Base-by-base conservation (phyloP, 768 basidiomycete species). In the Chalciporus chontae region DNA sequence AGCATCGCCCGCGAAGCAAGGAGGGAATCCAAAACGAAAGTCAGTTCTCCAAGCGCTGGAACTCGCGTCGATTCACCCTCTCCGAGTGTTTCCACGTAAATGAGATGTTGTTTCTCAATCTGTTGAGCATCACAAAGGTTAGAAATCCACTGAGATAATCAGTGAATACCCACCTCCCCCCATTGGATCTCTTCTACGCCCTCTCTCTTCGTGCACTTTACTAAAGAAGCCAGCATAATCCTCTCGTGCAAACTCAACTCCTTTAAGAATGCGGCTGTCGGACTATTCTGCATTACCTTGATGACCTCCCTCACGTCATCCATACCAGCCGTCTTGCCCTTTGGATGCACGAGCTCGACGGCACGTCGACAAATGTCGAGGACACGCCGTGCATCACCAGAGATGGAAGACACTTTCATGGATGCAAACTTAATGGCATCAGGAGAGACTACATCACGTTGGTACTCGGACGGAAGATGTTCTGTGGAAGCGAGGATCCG, bases 331-430 rank as follows among this genome's bases (percentile, higher is more conserved):
- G 81, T 72, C 53, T 70, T 67, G 46, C 69, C 68, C 2, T 69
- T 67, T 26, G 73, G 63, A 51, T 79, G 78, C 6, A 85, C 84
- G 15, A 90, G 78, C 65, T 95, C 94, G 6, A 94, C 90, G 0
- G 90, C 84, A 0, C 93, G 87, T 84, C 94, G 77, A 71, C 93
- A 96, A 40, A 95, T 87, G 64, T 99, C 96, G 50, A 99, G 74
- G 5, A 94, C 89, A 26, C 94, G 77, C 45, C 96, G 75, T 1
- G 96, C 96, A 66, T 99, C 96, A 23, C 96, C 96, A 49, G 91
- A 94, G 50, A 96, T 90, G 9, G 70, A 73, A 2, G 84, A 80
- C 50, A 87, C 84, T 59, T 80, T 83, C 67, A 81, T 91, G 1
- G 94, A 86, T 4, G 91, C 91, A 52, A 93, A 81, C 62, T 82